Conservation (phyloP, 1,139 yeast genomes). For the Protomyces lactucae-debilis region DNA sequence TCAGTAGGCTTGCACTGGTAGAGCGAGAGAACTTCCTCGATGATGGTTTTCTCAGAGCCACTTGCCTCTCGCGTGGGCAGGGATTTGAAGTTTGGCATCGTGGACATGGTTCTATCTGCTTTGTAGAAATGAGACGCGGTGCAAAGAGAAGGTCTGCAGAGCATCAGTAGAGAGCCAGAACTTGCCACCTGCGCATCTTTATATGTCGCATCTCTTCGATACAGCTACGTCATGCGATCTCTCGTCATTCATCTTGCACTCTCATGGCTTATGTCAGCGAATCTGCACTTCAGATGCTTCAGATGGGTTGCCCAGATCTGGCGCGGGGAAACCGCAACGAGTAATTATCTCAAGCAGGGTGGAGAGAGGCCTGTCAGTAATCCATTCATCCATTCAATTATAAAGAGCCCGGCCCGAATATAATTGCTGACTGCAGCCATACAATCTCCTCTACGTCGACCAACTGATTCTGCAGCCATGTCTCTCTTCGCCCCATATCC, state of each 20-base stretch:
- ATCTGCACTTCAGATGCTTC: no score
- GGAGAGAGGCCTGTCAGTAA: no score
- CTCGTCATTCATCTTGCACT: no score
- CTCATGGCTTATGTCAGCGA: no score
- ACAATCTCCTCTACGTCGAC: no score
- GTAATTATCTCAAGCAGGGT: no score
- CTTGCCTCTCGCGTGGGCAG: conserved; percentile 17
- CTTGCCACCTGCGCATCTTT: not conserved
- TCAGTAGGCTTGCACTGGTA: conserved; percentile 26
- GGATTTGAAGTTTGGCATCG: not conserved
- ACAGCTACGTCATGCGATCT: not conserved
- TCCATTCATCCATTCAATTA: no score
- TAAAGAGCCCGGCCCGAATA: no score
- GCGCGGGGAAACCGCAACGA: no score
- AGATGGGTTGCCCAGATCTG: no score
- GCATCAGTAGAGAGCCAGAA: not conserved
- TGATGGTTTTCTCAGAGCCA: conserved; percentile 11
- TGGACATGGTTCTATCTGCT: conserved; percentile 10
- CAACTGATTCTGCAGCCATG: not conserved
- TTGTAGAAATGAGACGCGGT: not conserved
- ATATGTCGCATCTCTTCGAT: not conserved
- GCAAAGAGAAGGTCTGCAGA: not conserved
- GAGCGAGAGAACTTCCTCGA: conserved; percentile 20
- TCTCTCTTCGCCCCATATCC: conserved; percentile 29
- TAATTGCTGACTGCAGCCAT: no score